Evolutionary conservation across 371 early-diverging fungal species (phyloP).

Genomic region (Entomophthora muscae): DNA sequence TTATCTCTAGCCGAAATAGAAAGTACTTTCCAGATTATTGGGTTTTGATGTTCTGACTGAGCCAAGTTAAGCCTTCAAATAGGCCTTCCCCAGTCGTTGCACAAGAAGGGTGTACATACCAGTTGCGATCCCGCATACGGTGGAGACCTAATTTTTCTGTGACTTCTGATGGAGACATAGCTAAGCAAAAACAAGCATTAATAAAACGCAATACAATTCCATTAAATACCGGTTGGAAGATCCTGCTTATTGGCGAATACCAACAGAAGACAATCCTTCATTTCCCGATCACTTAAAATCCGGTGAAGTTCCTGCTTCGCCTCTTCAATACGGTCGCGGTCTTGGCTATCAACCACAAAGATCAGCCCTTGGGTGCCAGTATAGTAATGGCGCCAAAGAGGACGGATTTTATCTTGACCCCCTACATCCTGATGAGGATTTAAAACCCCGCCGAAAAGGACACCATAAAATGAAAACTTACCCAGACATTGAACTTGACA

Average conservation of each 20-base stretch:
- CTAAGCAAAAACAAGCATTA: constrained; percentile 14
- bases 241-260: constrained; percentile 85
- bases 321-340: constrained; percentile 65
- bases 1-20: not conserved
- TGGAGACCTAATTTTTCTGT: constrained; percentile 58
- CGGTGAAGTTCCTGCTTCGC: constrained; percentile 65
- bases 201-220: not conserved
- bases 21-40: constrained; percentile 13
- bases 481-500: constrained; percentile 79
- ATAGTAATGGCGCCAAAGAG: constrained; percentile 78
- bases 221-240: constrained; percentile 36
- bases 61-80: constrained; percentile 75
- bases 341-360: constrained; percentile 76
- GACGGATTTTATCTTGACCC: constrained; percentile 79
- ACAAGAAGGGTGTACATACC: constrained; percentile 75
- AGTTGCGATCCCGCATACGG: constrained; percentile 54
- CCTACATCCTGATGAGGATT: constrained; percentile 50
- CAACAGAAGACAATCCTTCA: constrained; percentile 59
- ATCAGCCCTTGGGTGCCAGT: constrained; percentile 74
- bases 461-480: constrained; percentile 14
- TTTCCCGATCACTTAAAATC: constrained; percentile 64
- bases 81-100: constrained; percentile 77
- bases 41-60: constrained; percentile 69
- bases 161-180: constrained; percentile 61
- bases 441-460: not conserved